phyloP scores from a whole-genome alignment of 331 rosid genomes.

The Rhamnella rubrinervis region DNA sequence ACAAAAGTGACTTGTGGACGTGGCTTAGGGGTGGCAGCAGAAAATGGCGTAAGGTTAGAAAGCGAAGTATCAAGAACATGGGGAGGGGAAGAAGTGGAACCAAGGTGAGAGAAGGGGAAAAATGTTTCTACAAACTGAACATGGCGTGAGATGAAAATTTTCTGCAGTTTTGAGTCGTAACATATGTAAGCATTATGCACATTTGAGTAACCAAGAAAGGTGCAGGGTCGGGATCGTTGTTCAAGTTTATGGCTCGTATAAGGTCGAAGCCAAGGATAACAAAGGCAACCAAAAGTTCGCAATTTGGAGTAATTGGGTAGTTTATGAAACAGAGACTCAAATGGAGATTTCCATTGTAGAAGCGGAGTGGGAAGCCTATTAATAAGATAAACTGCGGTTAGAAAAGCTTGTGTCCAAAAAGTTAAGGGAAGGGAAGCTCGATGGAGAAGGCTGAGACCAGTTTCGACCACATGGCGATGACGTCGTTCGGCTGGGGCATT shows the following conservation, averaged over 20 bases:
- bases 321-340: neutral
- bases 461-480: neutral
- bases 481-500: neutral
- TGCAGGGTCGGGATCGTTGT: neutral
- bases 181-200: rapidly evolving
- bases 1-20: too few species aligned
- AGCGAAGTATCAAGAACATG: too few species aligned
- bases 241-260: neutral
- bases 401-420: neutral
- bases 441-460: neutral
- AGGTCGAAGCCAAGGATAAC: neutral
- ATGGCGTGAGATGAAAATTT: too few species aligned
- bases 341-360: neutral
- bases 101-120: too few species aligned
- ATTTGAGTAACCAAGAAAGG: neutral
- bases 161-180: too few species aligned
- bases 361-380: neutral
- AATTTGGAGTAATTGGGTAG: neutral
- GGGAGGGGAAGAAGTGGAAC: too few species aligned
- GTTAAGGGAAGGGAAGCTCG: neutral
- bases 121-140: too few species aligned
- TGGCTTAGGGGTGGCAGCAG: too few species aligned
- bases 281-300: neutral
- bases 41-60: too few species aligned
- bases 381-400: neutral